phyloP scores from a whole-genome alignment of 352 stramenopile genomes.

The Blastocystis sp. region DNA sequence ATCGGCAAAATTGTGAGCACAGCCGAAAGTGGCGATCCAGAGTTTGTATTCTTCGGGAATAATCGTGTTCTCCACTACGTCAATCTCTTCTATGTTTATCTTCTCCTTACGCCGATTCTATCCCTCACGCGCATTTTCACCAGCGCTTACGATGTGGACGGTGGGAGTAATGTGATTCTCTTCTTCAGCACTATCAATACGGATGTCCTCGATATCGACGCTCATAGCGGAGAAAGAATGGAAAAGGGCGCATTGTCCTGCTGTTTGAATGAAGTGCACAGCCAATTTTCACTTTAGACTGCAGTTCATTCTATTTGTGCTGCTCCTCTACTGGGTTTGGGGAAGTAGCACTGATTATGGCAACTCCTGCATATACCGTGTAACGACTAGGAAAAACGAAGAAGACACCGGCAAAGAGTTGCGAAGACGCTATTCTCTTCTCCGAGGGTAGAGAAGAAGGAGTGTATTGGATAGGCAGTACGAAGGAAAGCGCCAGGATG shows the following conservation, averaged over 20 bases:
- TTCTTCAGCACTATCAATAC: background rate
- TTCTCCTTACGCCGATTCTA: background rate
- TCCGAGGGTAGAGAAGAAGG: background rate
- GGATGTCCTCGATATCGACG: slow-evolving; percentile 59
- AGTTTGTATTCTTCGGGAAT: slow-evolving; percentile 67
- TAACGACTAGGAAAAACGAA: background rate
- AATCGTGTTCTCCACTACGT: background rate
- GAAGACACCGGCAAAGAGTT: slow-evolving; percentile 22
- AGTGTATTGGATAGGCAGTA: slow-evolving; percentile 42
- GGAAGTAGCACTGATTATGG: background rate
- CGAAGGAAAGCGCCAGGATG: slow-evolving; percentile 10
- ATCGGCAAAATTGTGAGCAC: slow-evolving; percentile 86
- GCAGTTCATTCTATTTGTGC: background rate
- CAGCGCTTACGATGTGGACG: background rate
- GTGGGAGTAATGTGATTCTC: background rate
- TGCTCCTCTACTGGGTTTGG: background rate
- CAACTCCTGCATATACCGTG: too few relatives aligned
- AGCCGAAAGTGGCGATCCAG: slow-evolving; percentile 84
- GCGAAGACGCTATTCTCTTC: slow-evolving; percentile 30
- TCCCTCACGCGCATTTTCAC: background rate
- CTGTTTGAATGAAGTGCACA: background rate
- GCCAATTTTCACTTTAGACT: background rate
- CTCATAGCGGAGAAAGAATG: background rate
- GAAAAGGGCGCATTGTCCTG: background rate
- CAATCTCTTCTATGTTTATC: background rate